Base-by-base conservation (phyloP, 2,329 filamentous ascomycete genomes). In the Talaromyces albobiverticillius region DNA sequence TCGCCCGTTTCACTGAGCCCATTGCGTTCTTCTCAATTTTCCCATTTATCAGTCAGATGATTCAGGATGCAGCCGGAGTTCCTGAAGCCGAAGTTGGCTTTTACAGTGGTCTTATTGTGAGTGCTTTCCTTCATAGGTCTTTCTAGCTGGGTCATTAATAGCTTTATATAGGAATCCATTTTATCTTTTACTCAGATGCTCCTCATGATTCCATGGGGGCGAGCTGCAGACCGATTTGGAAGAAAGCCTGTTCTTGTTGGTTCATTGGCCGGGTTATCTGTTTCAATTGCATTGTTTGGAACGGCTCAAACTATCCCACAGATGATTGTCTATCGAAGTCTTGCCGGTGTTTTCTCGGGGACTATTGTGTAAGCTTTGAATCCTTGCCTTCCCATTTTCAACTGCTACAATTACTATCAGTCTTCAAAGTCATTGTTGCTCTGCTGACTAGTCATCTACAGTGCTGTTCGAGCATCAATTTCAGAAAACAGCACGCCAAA, bases 21-120 rank as follows among this genome's bases (percentile, higher is more conserved):
- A 80, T 92, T 38, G 87, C 88, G n/a, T 93, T 90, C 74, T 93
- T 92, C 75, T 84, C 80, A 66, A 90, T 93, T 67, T 88, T 93
- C 62, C 87, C 89, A 1, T 93, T 88, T 71, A 82, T 94, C 70
- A 89, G 85, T 63, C 77, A 86, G 64, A 93, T 93, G 89, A 84
- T 89, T 34, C 76, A 82, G 68, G 76, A 81, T 54, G 86, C 85
- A 55, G 88, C 87, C 9, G 64, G 76, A 10, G 71, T 93, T 2
- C 68, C 77, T 1, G 74, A 82, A 42, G 72, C 79, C n/a, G 85
- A 90, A 67, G 83, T 90, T 3, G 89, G 89, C 2, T 93, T 92
- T 73, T 93, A 90, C 75, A 83, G 79, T 54, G 89, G 89, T 2
- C 73, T 91, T 11, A 90, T 93, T 65, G 84, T 87, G 73, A 82